A percentile compares a stretch with the other conserved stretches of the same genome.
These are phyloP conservation scores for Datura wrightii DNA, from an alignment of 257 asterid species.

Conservation along the genomic window DNA sequence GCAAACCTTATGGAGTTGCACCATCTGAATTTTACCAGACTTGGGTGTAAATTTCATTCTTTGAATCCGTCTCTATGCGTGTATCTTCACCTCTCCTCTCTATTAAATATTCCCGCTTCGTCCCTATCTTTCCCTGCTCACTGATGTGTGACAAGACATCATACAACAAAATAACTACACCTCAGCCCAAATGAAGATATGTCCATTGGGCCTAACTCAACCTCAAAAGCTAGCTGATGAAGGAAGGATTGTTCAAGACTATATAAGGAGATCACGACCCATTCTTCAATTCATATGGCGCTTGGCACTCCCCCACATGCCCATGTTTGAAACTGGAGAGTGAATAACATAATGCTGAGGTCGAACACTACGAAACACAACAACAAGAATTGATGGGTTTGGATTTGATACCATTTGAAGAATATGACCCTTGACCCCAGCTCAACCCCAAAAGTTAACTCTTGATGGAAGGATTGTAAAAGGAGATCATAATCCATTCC, in stretches of 20 bases:
- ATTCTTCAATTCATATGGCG: neutral
- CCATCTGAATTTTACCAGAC: neutral
- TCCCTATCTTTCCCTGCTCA: neutral
- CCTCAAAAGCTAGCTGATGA: neutral
- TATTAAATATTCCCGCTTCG: neutral
- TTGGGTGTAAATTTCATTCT: neutral
- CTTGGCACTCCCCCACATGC: neutral
- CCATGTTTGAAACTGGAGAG: neutral
- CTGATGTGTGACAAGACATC: neutral
- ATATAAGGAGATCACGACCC: neutral
- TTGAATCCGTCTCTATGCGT: neutral
- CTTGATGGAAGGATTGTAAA: neutral
- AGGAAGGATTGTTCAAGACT: neutral
- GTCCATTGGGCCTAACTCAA: neutral
- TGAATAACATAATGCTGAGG: conserved; percentile 5
- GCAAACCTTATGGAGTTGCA: neutral
- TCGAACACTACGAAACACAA: neutral
- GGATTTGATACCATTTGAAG: neutral
- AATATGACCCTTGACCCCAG: neutral
- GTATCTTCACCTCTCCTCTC: neutral
- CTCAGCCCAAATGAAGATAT: neutral
- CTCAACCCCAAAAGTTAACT: neutral
- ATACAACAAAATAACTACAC: neutral
- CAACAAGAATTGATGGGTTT: neutral
- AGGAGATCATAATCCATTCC: neutral